Conservation (phyloP, 192 early-diverging fungal genomes). For the Allomyces javanicus region DNA sequence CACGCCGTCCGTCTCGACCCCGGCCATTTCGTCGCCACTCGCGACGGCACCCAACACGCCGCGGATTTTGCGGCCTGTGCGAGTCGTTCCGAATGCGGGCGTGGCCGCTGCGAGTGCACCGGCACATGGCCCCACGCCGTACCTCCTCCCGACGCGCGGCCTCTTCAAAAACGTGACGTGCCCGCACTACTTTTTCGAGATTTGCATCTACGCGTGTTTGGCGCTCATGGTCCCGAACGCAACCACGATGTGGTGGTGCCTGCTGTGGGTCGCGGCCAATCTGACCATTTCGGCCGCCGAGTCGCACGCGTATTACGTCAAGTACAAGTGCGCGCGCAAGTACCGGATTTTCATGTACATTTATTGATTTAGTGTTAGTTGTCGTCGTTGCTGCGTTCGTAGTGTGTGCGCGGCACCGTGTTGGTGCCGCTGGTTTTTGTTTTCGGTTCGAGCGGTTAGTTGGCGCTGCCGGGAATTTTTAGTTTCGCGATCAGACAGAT, state of each 20-base stretch:
- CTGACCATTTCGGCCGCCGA: not conserved
- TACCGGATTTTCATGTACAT: not conserved
- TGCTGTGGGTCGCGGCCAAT: not conserved
- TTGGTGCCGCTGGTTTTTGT: no score
- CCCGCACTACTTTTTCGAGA: conserved; percentile 20
- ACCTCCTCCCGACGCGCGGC: conserved; percentile 9
- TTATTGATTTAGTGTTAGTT: not conserved
- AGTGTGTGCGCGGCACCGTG: no score
- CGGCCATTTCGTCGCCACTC: not conserved
- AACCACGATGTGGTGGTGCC: not conserved
- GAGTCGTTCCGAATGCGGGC: no score
- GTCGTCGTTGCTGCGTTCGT: no score
- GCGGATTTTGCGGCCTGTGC: not conserved
- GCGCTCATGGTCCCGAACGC: not conserved
- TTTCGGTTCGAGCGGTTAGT: no score
- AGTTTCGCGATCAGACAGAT: no score
- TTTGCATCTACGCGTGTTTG: conserved; percentile 10
- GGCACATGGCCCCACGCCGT: not conserved
- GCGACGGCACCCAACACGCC: not conserved
- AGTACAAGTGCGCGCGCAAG: not conserved
- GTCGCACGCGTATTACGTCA: not conserved
- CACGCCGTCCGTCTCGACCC: not conserved
- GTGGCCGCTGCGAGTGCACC: no score
- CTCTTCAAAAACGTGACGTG: conserved; percentile 14
- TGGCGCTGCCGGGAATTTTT: no score